A percentile compares a stretch with the other conserved stretches of the same genome.
These are phyloP conservation scores for Pythium biforme DNA, from an alignment of 352 stramenopile genomes.

Conservation along the genomic window DNA sequence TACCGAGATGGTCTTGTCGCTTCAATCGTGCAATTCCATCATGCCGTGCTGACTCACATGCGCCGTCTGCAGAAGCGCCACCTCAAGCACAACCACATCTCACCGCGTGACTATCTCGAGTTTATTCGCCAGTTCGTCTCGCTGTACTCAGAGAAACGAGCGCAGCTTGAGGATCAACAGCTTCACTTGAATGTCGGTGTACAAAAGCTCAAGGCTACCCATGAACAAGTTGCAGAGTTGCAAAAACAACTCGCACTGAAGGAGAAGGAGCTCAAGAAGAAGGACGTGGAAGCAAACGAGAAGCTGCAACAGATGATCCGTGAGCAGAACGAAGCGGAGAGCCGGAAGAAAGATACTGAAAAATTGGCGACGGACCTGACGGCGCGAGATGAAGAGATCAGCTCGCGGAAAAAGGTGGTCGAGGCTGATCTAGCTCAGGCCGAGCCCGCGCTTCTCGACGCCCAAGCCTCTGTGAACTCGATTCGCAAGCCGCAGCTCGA, in stretches of 20 bases:
- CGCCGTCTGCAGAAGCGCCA: slow-evolving; percentile 83
- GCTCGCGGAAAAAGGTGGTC: slow-evolving; percentile 92
- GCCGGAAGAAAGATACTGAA: slow-evolving; percentile 96
- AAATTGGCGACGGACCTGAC: slow-evolving; percentile 94
- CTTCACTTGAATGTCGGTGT: slow-evolving; percentile 99
- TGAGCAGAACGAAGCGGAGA: slow-evolving; percentile 98
- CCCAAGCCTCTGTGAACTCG: slow-evolving; percentile 95
- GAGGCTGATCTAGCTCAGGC: slow-evolving; percentile 97
- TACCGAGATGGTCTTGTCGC: slow-evolving; percentile 82
- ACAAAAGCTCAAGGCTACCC: slow-evolving; percentile 97
- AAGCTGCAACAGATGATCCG: slow-evolving; percentile 99
- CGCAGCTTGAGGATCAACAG: slow-evolving; percentile 94
- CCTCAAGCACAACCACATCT: slow-evolving; percentile 89
- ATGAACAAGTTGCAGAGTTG: slow-evolving; percentile 95
- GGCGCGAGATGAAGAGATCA: slow-evolving; percentile 95
- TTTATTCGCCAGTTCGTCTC: slow-evolving; percentile 91
- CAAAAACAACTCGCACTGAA: slow-evolving; percentile 93
- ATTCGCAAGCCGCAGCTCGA: slow-evolving; percentile 99
- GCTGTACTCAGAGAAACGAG: slow-evolving; percentile 91
- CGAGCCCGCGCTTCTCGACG: slow-evolving; percentile 96
- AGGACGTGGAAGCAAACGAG: slow-evolving; percentile 96
- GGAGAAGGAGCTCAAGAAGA: slow-evolving; percentile 94
- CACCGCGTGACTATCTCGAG: slow-evolving; percentile 91
- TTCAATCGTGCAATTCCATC: slow-evolving; percentile 87
- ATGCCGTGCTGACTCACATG: slow-evolving; percentile 84